Evolutionary conservation across 352 stramenopile species (phyloP).

Genomic region (Globisporangium cystogenes): DNA sequence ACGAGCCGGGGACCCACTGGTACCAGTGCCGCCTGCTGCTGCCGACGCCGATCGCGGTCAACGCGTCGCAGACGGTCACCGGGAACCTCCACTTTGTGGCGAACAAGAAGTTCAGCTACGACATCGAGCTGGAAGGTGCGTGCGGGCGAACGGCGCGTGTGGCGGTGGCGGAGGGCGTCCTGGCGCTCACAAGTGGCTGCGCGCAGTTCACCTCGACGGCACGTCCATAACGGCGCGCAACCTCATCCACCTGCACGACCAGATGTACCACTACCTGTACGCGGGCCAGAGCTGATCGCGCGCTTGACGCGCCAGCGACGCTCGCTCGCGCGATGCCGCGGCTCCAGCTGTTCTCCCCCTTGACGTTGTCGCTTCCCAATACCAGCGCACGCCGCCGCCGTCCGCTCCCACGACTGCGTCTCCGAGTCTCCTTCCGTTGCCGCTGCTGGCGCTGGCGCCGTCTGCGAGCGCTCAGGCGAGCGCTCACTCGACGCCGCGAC

Average conservation of each 20-base stretch:
- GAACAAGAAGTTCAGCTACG: slow-evolving; percentile 97
- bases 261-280: slow-evolving; percentile 94
- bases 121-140: slow-evolving; percentile 85
- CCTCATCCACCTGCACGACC: slow-evolving; percentile 90
- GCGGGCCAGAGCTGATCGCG: slow-evolving; percentile 12
- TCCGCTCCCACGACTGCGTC: neutral
- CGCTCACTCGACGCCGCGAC: neutral
- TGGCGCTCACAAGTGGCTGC: neutral
- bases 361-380: neutral
- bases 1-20: slow-evolving; percentile 75
- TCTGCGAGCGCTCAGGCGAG: too few species aligned
- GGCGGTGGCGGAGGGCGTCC: too few species aligned
- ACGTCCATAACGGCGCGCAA: slow-evolving; percentile 82
- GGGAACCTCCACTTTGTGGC: slow-evolving; percentile 89
- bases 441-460: too few species aligned
- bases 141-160: neutral
- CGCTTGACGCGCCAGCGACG: too few species aligned
- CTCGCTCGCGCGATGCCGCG: neutral
- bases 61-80: slow-evolving; percentile 82
- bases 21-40: slow-evolving; percentile 94
- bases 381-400: neutral
- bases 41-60: slow-evolving; percentile 88
- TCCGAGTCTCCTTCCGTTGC: neutral
- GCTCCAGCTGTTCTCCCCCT: neutral
- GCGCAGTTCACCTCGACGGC: slow-evolving; percentile 78